Conservation (phyloP, 352 stramenopile genomes). For the Phytophthora ohioensis region DNA sequence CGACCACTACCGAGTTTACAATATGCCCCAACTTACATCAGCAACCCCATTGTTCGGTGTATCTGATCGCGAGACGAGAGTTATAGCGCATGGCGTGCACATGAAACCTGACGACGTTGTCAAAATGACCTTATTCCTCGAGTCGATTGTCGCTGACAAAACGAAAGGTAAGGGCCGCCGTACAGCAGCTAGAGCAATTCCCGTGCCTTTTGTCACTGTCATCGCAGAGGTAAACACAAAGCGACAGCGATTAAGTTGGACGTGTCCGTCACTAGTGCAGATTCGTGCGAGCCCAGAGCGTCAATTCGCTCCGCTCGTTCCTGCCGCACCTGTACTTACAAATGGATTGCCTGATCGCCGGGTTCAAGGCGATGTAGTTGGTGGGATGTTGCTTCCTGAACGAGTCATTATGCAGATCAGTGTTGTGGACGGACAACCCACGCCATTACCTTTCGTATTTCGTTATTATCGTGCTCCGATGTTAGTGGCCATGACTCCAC, state of each 20-base stretch:
- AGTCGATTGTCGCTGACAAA: constrained; percentile 27
- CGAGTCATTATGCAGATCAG: constrained; percentile 66
- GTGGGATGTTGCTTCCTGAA: constrained; percentile 56
- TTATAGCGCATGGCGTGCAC: constrained; percentile 53
- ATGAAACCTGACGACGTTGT: constrained; percentile 50
- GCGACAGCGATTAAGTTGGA: constrained; percentile 58
- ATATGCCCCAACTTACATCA: constrained; percentile 61
- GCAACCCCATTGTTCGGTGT: constrained; percentile 57
- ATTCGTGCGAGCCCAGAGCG: constrained; percentile 23
- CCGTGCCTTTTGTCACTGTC: constrained; percentile 35
- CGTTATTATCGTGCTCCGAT: constrained; percentile 62
- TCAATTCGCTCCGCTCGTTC: constrained; percentile 30
- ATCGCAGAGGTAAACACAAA: constrained; percentile 53
- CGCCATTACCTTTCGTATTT: constrained; percentile 60
- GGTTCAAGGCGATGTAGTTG: not conserved
- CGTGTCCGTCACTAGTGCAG: constrained; percentile 50
- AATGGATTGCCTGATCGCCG: constrained; percentile 22
- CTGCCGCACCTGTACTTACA: constrained; percentile 3
- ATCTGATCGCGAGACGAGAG: constrained; percentile 54
- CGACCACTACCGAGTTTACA: constrained; percentile 64
- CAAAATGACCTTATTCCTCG: constrained; percentile 54
- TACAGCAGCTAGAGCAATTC: constrained; percentile 2
- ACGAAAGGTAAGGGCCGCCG: constrained; percentile 15
- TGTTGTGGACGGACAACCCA: constrained; percentile 59
- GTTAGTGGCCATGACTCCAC: constrained; percentile 61